Evolutionary conservation across 2,329 filamentous ascomycete genomes (phyloP).

Genomic region (Fusarium tuaranense): DNA sequence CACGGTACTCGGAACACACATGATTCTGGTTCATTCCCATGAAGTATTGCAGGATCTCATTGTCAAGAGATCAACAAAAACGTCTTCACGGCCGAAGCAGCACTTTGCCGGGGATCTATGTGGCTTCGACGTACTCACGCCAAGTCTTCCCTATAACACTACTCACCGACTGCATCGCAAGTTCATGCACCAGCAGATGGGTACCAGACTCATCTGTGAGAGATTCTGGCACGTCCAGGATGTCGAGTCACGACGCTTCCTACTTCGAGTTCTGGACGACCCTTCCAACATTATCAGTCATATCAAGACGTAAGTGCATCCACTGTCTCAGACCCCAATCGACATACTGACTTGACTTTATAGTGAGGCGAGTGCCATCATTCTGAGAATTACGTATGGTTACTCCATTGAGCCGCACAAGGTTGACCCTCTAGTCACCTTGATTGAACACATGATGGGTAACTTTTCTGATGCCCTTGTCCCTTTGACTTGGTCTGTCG

Average conservation of each 20-base stretch:
- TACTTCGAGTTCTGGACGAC: slow-evolving; percentile 37
- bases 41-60: slow-evolving; percentile 52
- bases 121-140: slow-evolving; percentile 32
- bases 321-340: not conserved
- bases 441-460: slow-evolving; percentile 46
- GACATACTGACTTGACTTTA: not conserved
- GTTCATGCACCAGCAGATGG: slow-evolving; percentile 46
- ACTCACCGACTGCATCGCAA: slow-evolving; percentile 42
- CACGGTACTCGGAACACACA: slow-evolving; percentile 53
- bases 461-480: slow-evolving; percentile 45
- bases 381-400: slow-evolving; percentile 47
- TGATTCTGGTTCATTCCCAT: slow-evolving; percentile 55
- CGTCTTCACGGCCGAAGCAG: slow-evolving; percentile 46
- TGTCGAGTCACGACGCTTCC: slow-evolving; percentile 41
- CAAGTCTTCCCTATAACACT: slow-evolving; percentile 32
- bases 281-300: slow-evolving; percentile 39
- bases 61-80: slow-evolving; percentile 49
- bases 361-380: slow-evolving; percentile 46
- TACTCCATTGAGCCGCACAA: slow-evolving; percentile 48
- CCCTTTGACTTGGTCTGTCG: slow-evolving; percentile 49
- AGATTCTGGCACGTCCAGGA: slow-evolving; percentile 42
- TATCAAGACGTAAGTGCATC: slow-evolving; percentile 42
- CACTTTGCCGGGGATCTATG: slow-evolving; percentile 39
- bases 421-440: slow-evolving; percentile 45
- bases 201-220: slow-evolving; percentile 33